Conservation (phyloP, 441 rosid species). For the Theobroma grandiflorum region DNA sequence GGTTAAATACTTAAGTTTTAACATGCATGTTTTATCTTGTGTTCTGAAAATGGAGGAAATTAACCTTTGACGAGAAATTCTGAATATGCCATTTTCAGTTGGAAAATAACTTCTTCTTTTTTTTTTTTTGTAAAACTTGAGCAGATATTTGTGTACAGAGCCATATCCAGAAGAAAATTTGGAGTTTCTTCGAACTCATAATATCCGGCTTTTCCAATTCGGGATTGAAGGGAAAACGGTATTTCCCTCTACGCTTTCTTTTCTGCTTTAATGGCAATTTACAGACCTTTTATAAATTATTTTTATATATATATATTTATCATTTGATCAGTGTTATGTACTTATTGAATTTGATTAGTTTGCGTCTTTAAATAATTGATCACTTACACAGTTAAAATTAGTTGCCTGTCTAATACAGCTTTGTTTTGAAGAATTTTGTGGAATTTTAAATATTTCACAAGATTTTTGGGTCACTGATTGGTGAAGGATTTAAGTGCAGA, state of each 20-base stretch:
- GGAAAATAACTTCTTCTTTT: background rate
- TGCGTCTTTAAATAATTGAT: background rate
- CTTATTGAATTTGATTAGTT: background rate
- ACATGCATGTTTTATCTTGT: background rate
- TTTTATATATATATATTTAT: background rate
- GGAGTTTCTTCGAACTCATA: constrained; percentile 60
- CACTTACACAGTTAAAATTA: too few species aligned
- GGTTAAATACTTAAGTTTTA: background rate
- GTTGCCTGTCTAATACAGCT: background rate
- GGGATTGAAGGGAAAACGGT: constrained; percentile 90
- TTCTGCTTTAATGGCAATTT: background rate
- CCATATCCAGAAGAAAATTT: constrained; percentile 84
- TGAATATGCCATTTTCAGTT: background rate
- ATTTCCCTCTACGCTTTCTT: constrained; percentile 15
- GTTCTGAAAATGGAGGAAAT: background rate
- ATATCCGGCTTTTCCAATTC: constrained; percentile 77
- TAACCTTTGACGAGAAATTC: constrained; percentile 1
- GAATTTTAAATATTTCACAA: background rate
- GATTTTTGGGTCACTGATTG: background rate
- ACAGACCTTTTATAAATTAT: background rate
- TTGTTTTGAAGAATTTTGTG: background rate
- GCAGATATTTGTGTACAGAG: constrained; percentile 89
- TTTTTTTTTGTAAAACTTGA: background rate
- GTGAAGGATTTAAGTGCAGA: background rate
- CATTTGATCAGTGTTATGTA: background rate